Evolutionary conservation across 1,139 yeast species (phyloP).

Genomic region (Taphrina betulina): DNA sequence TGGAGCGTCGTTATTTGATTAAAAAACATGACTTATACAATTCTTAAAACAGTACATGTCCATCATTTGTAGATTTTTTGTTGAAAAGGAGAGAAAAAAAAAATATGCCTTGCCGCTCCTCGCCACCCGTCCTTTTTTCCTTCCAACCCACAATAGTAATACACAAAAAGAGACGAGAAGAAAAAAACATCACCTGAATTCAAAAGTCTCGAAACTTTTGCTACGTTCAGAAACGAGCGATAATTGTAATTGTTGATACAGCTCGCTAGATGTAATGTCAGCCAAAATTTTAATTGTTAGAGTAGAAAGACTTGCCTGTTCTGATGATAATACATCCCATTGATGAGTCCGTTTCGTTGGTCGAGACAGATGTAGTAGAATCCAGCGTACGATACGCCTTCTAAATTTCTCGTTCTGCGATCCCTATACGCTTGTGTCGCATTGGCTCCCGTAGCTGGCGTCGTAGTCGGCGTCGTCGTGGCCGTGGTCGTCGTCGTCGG

Average conservation of each 20-base stretch:
- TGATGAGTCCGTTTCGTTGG: constrained; percentile 68
- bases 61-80: too few relatives aligned
- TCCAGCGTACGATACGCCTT: constrained; percentile 89
- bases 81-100: too few relatives aligned
- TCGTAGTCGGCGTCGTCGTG: background rate
- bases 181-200: constrained; percentile 15
- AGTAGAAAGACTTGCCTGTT: constrained; percentile 18
- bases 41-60: too few relatives aligned
- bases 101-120: too few relatives aligned
- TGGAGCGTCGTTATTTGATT: constrained; percentile 19
- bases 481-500: background rate
- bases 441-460: background rate
- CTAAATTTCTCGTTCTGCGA: constrained; percentile 38
- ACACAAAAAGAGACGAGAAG: too few relatives aligned
- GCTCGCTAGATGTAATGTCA: too few relatives aligned
- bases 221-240: constrained; percentile 1
- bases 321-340: constrained; percentile 78
- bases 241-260: constrained; percentile 18
- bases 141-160: too few relatives aligned
- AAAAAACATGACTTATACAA: background rate
- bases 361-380: constrained; percentile 84
- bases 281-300: constrained; percentile 6
- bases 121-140: too few relatives aligned
- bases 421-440: constrained; percentile 6
- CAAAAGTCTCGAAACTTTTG: constrained; percentile 7